phyloP scores from a whole-genome alignment of 2,329 filamentous ascomycete species.

The Spiromastix sp. region DNA sequence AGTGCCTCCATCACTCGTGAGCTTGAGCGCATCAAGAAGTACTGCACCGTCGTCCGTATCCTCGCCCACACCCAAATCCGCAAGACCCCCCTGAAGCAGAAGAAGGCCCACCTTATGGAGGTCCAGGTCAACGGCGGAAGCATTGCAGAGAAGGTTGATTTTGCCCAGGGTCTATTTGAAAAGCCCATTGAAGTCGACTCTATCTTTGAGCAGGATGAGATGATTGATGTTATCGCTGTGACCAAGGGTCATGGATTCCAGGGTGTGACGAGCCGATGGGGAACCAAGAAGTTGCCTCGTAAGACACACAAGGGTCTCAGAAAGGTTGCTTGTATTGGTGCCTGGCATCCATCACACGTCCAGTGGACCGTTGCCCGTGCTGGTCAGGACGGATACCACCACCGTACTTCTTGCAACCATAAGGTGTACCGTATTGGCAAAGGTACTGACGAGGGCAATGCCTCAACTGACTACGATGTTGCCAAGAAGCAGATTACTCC shows the following conservation, averaged over 20 bases:
- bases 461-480: conserved; percentile 87
- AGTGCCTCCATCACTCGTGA: conserved; percentile 88
- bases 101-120: conserved; percentile 99
- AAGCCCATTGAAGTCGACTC: conserved; percentile 88
- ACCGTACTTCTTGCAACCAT: conserved; percentile 99
- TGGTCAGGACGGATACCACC: conserved; percentile 99
- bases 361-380: conserved; percentile 99
- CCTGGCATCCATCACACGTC: conserved; percentile 99
- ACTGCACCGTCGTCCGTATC: conserved; percentile 98
- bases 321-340: conserved; percentile 99
- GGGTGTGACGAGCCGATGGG: conserved; percentile 97
- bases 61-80: conserved; percentile 99
- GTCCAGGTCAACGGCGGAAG: conserved; percentile 99
- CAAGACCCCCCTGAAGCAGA: conserved; percentile 99
- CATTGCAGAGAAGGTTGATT: conserved; percentile 92
- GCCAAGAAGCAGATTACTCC: conserved; percentile 99
- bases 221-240: conserved; percentile 98
- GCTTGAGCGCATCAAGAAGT: conserved; percentile 99
- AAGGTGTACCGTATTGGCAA: conserved; percentile 99
- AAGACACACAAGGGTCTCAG: conserved; percentile 99
- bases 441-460: conserved; percentile 81
- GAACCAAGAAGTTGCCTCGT: conserved; percentile 99
- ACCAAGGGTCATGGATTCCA: conserved; percentile 99
- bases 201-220: conserved; percentile 99
- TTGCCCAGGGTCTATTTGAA: conserved; percentile 94